Conservation (phyloP, 2,329 filamentous ascomycete genomes). For the Neodidymelliopsis sp. region DNA sequence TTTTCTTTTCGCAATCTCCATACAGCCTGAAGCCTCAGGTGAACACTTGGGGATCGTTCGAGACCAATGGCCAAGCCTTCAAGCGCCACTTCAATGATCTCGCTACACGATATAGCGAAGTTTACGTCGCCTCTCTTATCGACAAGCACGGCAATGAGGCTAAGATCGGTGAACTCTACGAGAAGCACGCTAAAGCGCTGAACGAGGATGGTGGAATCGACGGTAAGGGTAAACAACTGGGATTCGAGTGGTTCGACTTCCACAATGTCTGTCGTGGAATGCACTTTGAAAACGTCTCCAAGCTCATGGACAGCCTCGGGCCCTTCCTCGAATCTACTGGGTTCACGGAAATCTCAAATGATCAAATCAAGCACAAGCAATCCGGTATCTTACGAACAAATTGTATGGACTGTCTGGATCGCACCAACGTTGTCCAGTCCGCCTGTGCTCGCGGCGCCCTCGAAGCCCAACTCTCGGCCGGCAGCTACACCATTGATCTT, state of each 20-base stretch:
- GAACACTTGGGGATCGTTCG: conserved; percentile 78
- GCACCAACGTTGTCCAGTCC: conserved; percentile 95
- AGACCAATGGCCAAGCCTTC: conserved; percentile 80
- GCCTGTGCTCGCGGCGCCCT: conserved; percentile 85
- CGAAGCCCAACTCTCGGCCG: conserved; percentile 76
- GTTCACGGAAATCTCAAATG: conserved; percentile 68
- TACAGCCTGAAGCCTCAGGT: conserved; percentile 92
- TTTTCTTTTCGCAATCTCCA: conserved; percentile 94
- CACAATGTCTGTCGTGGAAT: conserved; percentile 91
- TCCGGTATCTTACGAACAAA: conserved; percentile 87
- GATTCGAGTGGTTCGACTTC: conserved; percentile 98
- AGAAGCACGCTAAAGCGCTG: conserved; percentile 70
- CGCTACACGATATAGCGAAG: conserved; percentile 71
- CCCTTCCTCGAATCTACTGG: conserved; percentile 73
- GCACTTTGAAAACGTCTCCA: conserved; percentile 94
- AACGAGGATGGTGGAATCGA: conserved; percentile 67
- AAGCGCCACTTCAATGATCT: conserved; percentile 79
- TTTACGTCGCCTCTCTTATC: conserved; percentile 84
- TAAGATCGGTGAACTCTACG: conserved; percentile 79
- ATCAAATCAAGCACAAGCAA: conserved; percentile 61
- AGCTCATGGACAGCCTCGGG: conserved; percentile 75
- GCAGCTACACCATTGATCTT: conserved; percentile 78
- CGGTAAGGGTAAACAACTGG: conserved; percentile 58
- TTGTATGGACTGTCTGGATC: conserved; percentile 97
- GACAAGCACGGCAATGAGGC: conserved; percentile 87